Base-by-base conservation (phyloP, 768 basidiomycete genomes). In the Rhodosporidiobolus odoratus region DNA sequence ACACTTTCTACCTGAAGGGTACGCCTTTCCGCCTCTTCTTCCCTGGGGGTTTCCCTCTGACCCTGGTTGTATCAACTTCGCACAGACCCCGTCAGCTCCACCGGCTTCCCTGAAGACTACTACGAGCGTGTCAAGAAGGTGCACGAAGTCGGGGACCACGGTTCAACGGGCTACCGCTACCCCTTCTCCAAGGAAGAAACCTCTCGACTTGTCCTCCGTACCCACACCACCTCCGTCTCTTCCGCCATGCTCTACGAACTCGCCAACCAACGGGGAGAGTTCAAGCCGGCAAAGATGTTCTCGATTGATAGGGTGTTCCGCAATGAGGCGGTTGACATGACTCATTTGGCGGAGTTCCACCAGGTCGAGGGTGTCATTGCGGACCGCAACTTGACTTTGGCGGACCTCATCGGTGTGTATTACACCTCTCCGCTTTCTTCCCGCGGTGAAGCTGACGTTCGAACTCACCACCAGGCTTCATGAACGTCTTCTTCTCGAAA, bases 361-460 rank as follows among this genome's bases (percentile, higher is more conserved):
- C 96, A 99, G 81, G 96, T 99, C n/a, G 96, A 99, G 80, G 96
- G 96, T 60, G 96, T 99, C 56, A 92, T 99, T 35, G 96, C 96
- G 16, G 96, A 99, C 80, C 86, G 88, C 74, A 87, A 87, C 59
- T 81, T 99, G 68, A 98, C 95, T 2, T 83, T 99, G 35, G 95
- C 92, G 25, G 93, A 98, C 79, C 83, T 99, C 69, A 97, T 99
- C 73, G 94, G 93, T 92, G 73, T 56, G 84, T 79, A 6, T 27
- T 34, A 41, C 38, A 62, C 8, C 43, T 17, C 27, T 40, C 47
- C 19, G 32, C 41, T 12, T 48, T 9, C 41, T n/a, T 37, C 53
- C n/a, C 25, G 34, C 27, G 41, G 58, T 59, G 47, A 25, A 3
- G 25, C 25, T 45, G 47, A 23, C 48, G 15, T 25, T 25, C 48